Conservation (phyloP, 1,139 yeast genomes). For the Geotrichum reessii region DNA sequence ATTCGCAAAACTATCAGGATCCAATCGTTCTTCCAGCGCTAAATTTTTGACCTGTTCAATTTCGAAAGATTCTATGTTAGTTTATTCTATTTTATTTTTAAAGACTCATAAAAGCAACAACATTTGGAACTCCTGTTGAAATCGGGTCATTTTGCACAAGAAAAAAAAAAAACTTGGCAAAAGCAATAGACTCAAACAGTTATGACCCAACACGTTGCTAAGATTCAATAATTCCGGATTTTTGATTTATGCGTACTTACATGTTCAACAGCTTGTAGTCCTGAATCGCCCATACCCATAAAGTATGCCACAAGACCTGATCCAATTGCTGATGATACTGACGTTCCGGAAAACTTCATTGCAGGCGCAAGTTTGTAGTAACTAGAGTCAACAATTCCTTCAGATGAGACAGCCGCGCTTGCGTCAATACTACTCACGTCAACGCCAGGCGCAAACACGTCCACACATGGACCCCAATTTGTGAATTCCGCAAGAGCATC, state of each 20-base stretch:
- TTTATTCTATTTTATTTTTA: background rate
- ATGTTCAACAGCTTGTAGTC: slow-evolving; percentile 39
- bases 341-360: slow-evolving; percentile 66
- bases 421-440: slow-evolving; percentile 46
- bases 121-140: background rate
- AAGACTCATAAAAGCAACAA: background rate
- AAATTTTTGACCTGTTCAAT: slow-evolving; percentile 21
- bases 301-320: slow-evolving; percentile 66
- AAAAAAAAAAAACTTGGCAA: background rate
- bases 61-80: background rate
- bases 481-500: slow-evolving; percentile 70
- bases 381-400: slow-evolving; percentile 20
- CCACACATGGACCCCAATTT: slow-evolving; percentile 87
- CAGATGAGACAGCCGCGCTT: background rate
- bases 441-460: slow-evolving; percentile 77
- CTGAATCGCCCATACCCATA: slow-evolving; percentile 54
- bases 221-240: background rate
- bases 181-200: too few relatives aligned
- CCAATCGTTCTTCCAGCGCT: slow-evolving; percentile 28
- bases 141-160: background rate
- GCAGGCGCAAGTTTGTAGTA: slow-evolving; percentile 28
- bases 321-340: slow-evolving; percentile 81
- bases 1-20: slow-evolving; percentile 29
- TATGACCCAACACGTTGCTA: too few relatives aligned
- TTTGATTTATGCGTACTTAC: slow-evolving; percentile 19